A percentile compares a stretch with the other conserved stretches of the same genome.
These are phyloP conservation scores for Hypoxylon trugodes DNA, from an alignment of 495 filamentous ascomycete genomes.

Conservation along the genomic window DNA sequence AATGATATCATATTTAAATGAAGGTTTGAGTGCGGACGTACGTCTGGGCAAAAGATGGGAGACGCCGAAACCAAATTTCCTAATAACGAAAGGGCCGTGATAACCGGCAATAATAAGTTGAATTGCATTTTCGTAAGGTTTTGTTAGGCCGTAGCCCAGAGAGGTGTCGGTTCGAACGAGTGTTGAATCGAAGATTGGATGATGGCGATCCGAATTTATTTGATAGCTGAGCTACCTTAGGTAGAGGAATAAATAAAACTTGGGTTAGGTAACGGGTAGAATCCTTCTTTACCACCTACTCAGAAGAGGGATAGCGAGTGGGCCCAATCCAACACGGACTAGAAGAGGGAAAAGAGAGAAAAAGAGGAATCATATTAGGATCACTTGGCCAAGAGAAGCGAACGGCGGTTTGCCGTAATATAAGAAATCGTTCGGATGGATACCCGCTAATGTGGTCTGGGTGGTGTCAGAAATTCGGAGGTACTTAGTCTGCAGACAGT, in stretches of 20 bases:
- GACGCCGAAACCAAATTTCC: slow-evolving; percentile 33
- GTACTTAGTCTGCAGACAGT: slow-evolving; percentile 10
- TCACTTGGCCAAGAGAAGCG: background rate
- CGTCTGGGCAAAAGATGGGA: slow-evolving; percentile 50
- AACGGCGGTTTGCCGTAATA: slow-evolving; percentile 23
- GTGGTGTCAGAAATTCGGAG: slow-evolving; percentile 13
- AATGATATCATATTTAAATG: background rate
- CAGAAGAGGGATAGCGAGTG: slow-evolving; percentile 13
- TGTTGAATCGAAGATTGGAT: background rate
- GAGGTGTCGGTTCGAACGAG: slow-evolving; percentile 10
- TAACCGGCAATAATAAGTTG: slow-evolving; percentile 30
- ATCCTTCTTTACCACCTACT: slow-evolving; percentile 24
- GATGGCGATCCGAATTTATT: slow-evolving; percentile 13
- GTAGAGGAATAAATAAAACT: slow-evolving; percentile 17
- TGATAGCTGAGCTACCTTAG: background rate
- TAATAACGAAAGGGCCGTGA: slow-evolving; percentile 29
- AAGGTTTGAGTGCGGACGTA: slow-evolving; percentile 30
- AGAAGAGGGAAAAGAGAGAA: too few species aligned
- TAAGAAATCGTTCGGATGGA: slow-evolving; percentile 27
- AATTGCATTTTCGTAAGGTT: slow-evolving; percentile 38
- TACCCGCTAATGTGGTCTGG: slow-evolving; percentile 25
- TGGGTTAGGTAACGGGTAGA: slow-evolving; percentile 2
- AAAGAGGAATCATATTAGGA: slow-evolving; percentile 20
- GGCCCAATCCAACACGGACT: slow-evolving; percentile 6
- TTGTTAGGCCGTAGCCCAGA: slow-evolving; percentile 2